Conservation (phyloP, 257 asterid species). For the Perilla frutescens region DNA sequence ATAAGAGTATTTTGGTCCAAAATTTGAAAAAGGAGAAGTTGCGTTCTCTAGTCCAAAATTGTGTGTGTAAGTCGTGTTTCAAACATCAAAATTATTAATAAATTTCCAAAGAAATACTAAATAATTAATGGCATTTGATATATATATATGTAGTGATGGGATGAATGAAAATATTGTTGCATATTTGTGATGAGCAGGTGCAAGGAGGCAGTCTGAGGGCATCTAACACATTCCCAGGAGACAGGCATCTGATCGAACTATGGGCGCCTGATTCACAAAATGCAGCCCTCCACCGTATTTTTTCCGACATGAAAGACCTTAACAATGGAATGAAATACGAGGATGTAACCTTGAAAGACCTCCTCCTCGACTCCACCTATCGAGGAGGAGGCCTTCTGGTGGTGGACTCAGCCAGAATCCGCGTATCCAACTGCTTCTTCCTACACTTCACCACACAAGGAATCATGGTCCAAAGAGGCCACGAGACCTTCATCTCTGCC, state of each 20-base stretch:
- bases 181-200: conserved; percentile 34
- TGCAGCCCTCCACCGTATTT: background rate
- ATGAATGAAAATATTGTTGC: background rate
- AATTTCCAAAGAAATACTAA: no score
- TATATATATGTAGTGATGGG: no score
- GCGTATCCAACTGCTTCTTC: conserved; percentile 51
- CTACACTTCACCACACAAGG: conserved; percentile 59
- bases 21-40: no score
- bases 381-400: conserved; percentile 60
- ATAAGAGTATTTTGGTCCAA: no score
- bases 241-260: conserved; percentile 59
- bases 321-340: conserved; percentile 53
- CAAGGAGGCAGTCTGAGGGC: conserved; percentile 62
- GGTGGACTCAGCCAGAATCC: conserved; percentile 55
- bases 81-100: no score
- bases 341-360: conserved; percentile 58
- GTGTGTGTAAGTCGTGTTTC: no score
- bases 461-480: conserved; percentile 55
- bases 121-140: no score
- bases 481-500: conserved; percentile 57
- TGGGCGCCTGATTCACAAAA: conserved; percentile 54
- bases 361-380: conserved; percentile 62
- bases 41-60: no score
- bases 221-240: conserved; percentile 55
- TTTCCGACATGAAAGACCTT: conserved; percentile 39